phyloP scores from a whole-genome alignment of 345 rosid genomes.

The Trapa bicornis region DNA sequence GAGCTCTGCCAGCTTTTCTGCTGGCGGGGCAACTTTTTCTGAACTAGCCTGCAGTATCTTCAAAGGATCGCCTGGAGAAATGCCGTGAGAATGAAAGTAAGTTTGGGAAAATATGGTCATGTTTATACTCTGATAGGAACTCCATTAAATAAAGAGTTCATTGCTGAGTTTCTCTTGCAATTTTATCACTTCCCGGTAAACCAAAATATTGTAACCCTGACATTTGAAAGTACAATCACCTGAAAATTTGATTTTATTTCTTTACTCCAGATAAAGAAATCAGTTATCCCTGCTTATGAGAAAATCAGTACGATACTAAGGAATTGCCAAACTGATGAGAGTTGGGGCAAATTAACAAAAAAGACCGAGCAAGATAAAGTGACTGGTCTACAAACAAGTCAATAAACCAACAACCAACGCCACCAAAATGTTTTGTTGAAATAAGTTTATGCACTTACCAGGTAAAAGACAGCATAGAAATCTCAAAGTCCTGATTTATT shows the following conservation, averaged over 20 bases:
- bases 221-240: no score
- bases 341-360: no score
- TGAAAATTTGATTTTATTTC: no score
- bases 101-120: neutral
- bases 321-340: no score
- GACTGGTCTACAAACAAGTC: no score
- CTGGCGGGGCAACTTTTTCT: conserved; percentile 39
- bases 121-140: neutral
- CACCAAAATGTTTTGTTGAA: neutral
- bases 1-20: conserved; percentile 26
- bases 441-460: neutral
- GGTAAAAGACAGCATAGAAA: neutral
- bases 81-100: neutral
- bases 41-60: conserved; percentile 27
- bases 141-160: neutral
- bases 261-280: no score
- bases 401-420: neutral
- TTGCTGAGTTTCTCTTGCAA: neutral
- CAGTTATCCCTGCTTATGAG: no score
- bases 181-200: neutral
- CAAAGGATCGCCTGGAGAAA: conserved; percentile 38
- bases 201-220: neutral
- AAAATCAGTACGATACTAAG: no score
- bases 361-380: no score
- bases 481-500: neutral